phyloP scores from a whole-genome alignment of 179 eudicot species.

The Beta macrorhiza region DNA sequence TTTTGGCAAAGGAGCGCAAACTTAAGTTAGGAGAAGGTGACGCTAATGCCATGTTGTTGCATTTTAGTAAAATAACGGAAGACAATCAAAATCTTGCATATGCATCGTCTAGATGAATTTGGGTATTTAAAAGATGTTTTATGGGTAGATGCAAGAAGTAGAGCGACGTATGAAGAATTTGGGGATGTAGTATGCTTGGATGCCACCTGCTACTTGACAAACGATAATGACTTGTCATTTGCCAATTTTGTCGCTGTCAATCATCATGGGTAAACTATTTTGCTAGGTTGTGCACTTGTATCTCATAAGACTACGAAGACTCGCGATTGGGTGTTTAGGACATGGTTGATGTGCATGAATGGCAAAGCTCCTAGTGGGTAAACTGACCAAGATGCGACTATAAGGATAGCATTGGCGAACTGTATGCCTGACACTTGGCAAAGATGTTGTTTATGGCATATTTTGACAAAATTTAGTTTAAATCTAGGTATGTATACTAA shows the following conservation, averaged over 20 bases:
- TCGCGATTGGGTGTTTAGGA: slow-evolving; percentile 31
- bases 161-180: slow-evolving; percentile 32
- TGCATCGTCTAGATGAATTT: no score
- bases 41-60: no score
- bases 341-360: neutral
- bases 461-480: no score
- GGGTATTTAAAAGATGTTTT: no score
- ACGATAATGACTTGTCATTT: neutral
- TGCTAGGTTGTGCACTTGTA: no score
- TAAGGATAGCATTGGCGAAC: neutral
- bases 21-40: no score
- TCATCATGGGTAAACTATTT: slow-evolving; percentile 24
- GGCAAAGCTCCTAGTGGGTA: slow-evolving; percentile 6
- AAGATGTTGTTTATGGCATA: neutral
- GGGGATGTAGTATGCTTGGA: slow-evolving; percentile 42
- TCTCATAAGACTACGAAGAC: slow-evolving; percentile 25
- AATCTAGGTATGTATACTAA: no score
- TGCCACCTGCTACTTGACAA: slow-evolving; percentile 18
- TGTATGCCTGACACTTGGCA: neutral
- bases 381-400: neutral
- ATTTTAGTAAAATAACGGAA: no score
- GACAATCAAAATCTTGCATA: no score
- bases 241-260: slow-evolving; percentile 35
- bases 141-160: neutral
- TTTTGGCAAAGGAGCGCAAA: neutral